Base-by-base conservation (phyloP, 2,329 filamentous ascomycete genomes). In the Fusarium sp. region DNA sequence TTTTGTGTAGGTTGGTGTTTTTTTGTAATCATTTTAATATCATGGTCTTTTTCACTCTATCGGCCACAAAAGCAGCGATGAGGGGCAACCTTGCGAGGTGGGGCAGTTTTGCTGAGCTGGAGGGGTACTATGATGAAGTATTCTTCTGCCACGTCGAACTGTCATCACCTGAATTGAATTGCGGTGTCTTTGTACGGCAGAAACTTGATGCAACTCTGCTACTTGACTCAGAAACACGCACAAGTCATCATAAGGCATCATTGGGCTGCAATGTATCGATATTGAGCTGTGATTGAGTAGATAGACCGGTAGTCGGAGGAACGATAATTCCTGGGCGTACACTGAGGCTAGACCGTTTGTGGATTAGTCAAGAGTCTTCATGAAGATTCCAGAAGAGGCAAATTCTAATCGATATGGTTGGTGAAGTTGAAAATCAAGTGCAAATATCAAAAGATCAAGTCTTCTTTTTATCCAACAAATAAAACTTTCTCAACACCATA, bases 1-100 rank as follows among this genome's bases (percentile, higher is more conserved):
- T 49, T 60, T 56, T 56, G 41, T 40, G 43, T 58, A 53, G 56
- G 37, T 35, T 30, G 24, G 15, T 50, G 35, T 44, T 40, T 37
- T 48, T 52, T 9, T 9, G 19, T 10, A 19, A 19, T n/a, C 10
- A 10, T 37, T 10, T 19, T 37, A 10, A 35, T 30, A 11, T 30
- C 28, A 30, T 20, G 15, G n/a, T 48, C 15, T 20, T 52, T 65
- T 68, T 67, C 63, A 56, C 47, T 35, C 56, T 30, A 46, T 53
- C 35, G 39, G 47, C 48, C 48, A 50, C 51, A 71, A 88, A 45
- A 91, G 86, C 43, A 90, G 89, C 68, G 90, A 91, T 13, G 89
- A n/a, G 81, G 85, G 75, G 87, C 91, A 68, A 82, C 57, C 33
- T 65, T 26, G 85, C 82, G 15, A 78, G 56, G 87, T 84, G 41